A percentile compares a stretch with the other conserved stretches of the same genome.
Conservation (phyloP, 2,329 filamentous ascomycete species). For the Fusarium sp. region DNA sequence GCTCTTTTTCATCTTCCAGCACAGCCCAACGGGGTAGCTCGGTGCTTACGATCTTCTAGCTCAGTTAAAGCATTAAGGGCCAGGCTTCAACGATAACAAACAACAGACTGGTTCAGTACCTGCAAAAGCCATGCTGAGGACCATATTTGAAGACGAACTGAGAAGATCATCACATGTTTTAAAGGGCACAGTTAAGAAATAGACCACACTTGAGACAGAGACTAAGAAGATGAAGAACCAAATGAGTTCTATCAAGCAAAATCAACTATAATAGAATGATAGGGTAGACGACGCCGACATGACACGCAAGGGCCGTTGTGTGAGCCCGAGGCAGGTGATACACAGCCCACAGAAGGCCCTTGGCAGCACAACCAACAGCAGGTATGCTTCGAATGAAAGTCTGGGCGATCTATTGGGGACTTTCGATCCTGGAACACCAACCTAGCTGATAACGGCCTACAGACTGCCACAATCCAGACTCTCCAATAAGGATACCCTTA, state of each 20-base stretch:
- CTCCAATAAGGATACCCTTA: neutral
- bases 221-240: neutral
- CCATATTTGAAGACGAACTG: neutral
- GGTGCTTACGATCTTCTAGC: too few species aligned
- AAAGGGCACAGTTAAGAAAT: neutral
- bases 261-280: neutral
- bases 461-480: neutral
- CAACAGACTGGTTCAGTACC: too few species aligned
- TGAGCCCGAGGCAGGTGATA: neutral
- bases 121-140: too few species aligned
- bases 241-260: neutral
- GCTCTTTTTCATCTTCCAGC: neutral
- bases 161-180: neutral
- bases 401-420: neutral
- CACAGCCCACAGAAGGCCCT: neutral
- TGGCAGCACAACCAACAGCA: neutral
- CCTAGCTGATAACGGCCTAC: neutral
- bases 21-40: neutral
- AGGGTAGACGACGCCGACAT: neutral
- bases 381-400: neutral
- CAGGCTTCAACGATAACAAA: too few species aligned
- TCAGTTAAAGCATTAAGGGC: too few species aligned
- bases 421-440: neutral
- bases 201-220: neutral
- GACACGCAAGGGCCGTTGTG: neutral